These are phyloP conservation scores for Fusarium secorum DNA, from an alignment of 2,329 filamentous ascomycete species.

Conservation along the genomic window DNA sequence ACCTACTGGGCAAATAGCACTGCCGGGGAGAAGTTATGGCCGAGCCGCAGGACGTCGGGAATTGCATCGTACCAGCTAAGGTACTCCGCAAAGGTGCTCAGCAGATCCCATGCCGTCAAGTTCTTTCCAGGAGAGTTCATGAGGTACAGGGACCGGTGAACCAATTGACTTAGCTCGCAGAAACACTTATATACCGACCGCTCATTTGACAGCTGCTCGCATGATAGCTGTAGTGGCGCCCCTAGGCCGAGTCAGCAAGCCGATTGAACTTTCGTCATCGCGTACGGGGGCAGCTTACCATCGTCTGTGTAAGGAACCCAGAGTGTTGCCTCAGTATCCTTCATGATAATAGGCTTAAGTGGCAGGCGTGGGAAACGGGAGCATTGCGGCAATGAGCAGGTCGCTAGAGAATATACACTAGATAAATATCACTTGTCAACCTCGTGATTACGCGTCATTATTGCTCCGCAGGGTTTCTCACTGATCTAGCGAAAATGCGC, in stretches of 20 bases:
- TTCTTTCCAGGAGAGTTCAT: slow-evolving; percentile 74
- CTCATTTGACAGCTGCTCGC: slow-evolving; percentile 71
- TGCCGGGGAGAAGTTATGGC: slow-evolving; percentile 74
- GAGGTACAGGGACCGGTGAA: slow-evolving; percentile 74
- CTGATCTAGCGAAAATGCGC: too few relatives aligned
- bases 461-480: too few relatives aligned
- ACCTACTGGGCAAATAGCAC: slow-evolving; percentile 77
- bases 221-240: slow-evolving; percentile 62
- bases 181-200: slow-evolving; percentile 73
- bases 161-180: slow-evolving; percentile 75
- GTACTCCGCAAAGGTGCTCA: slow-evolving; percentile 72
- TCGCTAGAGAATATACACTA: too few relatives aligned
- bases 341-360: too few relatives aligned
- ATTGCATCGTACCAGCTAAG: slow-evolving; percentile 75
- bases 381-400: too few relatives aligned
- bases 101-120: slow-evolving; percentile 68
- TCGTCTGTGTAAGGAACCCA: too few relatives aligned
- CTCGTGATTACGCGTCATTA: too few relatives aligned
- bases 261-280: too few relatives aligned
- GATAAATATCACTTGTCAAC: too few relatives aligned
- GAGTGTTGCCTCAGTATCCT: too few relatives aligned
- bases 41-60: slow-evolving; percentile 68
- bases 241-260: slow-evolving; percentile 47
- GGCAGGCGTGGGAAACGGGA: too few relatives aligned
- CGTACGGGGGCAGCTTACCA: too few relatives aligned